These are phyloP conservation scores for Fusarium coffeatum DNA, from an alignment of 2,329 filamentous ascomycete genomes.

Conservation along the genomic window DNA sequence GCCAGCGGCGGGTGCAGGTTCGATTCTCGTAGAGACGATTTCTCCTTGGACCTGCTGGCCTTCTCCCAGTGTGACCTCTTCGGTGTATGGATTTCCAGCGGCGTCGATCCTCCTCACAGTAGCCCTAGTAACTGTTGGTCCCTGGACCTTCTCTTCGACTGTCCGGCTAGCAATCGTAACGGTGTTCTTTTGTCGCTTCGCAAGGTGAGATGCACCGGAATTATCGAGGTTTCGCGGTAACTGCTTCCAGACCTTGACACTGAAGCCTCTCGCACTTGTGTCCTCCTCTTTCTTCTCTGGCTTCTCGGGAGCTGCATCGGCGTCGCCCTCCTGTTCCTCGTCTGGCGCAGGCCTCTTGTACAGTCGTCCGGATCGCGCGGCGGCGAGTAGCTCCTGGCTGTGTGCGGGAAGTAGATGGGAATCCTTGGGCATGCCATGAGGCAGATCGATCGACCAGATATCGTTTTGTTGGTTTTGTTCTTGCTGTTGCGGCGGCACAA, in stretches of 20 bases:
- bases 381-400: constrained; percentile 84
- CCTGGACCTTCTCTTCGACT: constrained; percentile 56
- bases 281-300: constrained; percentile 73
- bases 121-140: constrained; percentile 76
- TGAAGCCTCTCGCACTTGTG: constrained; percentile 63
- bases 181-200: constrained; percentile 70
- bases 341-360: constrained; percentile 76
- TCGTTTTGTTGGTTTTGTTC: constrained; percentile 73
- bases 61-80: constrained; percentile 83
- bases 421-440: constrained; percentile 86
- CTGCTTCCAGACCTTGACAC: constrained; percentile 71
- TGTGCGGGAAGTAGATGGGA: constrained; percentile 80
- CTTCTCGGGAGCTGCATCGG: constrained; percentile 62
- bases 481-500: constrained; percentile 73
- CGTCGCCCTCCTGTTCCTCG: constrained; percentile 69
- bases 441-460: constrained; percentile 79
- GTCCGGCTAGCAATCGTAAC: constrained; percentile 68
- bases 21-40: constrained; percentile 72
- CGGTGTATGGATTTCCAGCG: constrained; percentile 83
- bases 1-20: constrained; percentile 57
- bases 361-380: constrained; percentile 79
- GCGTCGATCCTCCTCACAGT: constrained; percentile 83
- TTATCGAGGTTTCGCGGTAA: constrained; percentile 69
- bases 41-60: constrained; percentile 86
- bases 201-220: constrained; percentile 64